Evolutionary conservation across 495 filamentous ascomycete genomes (phyloP).

Genomic region (Neurospora hispaniola): DNA sequence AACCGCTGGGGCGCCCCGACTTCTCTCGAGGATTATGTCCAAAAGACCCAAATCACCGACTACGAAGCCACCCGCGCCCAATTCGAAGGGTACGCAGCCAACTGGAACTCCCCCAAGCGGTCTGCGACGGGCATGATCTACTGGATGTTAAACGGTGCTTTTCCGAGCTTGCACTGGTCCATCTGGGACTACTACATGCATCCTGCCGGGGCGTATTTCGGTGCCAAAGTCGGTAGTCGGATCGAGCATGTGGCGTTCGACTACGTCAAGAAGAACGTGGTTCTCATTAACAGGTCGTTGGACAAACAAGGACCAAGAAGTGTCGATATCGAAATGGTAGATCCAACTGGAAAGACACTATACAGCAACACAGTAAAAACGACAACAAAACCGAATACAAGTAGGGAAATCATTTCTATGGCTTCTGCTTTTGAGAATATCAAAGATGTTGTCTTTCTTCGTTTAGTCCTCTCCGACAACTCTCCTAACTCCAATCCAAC

Average conservation of each 20-base stretch:
- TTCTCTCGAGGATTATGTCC: conserved; percentile 42
- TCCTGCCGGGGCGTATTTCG: conserved; percentile 49
- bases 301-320: conserved; percentile 30
- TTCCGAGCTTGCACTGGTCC: conserved; percentile 57
- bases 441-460: conserved; percentile 41
- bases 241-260: conserved; percentile 50
- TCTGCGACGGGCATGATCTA: conserved; percentile 54
- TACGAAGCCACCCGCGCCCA: conserved; percentile 53
- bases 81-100: conserved; percentile 45
- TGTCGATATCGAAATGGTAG: conserved; percentile 39
- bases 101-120: conserved; percentile 35
- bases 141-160: conserved; percentile 61
- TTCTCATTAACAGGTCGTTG: conserved; percentile 47
- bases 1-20: conserved; percentile 42
- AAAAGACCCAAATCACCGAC: conserved; percentile 44
- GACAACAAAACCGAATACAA: conserved; percentile 28
- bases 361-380: conserved; percentile 16
- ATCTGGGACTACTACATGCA: conserved; percentile 54
- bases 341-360: conserved; percentile 33
- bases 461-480: conserved; percentile 28
- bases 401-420: conserved; percentile 20
- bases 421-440: conserved; percentile 24
- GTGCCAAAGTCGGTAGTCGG: conserved; percentile 42
- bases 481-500: too few relatives aligned
- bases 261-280: conserved; percentile 33